phyloP scores from a whole-genome alignment of 1,284 basidiomycete species.

The Leccinum pachyderme region DNA sequence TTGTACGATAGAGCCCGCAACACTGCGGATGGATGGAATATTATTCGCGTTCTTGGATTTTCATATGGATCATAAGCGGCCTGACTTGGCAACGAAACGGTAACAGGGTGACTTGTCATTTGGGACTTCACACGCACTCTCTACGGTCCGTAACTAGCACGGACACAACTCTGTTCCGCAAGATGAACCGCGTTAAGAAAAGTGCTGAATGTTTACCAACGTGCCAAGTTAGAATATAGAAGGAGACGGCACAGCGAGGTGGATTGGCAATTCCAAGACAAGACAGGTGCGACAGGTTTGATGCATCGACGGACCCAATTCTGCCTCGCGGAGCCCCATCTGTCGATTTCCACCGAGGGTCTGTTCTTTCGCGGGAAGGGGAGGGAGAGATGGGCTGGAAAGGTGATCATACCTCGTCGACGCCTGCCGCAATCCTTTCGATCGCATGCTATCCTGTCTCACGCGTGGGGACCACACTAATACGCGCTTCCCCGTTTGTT shows the following conservation, averaged over 20 bases:
- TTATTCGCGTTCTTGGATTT: conserved; percentile 31
- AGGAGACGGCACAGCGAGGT: background rate
- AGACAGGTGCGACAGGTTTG: background rate
- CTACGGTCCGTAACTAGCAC: background rate
- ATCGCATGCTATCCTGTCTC: background rate
- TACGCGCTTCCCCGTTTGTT: background rate
- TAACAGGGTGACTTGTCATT: conserved; percentile 15
- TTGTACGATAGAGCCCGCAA: conserved; percentile 32
- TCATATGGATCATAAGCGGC: conserved; percentile 3
- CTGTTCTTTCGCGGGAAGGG: background rate
- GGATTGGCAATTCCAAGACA: background rate
- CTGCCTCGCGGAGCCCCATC: background rate
- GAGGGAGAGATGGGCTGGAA: background rate
- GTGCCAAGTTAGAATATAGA: background rate
- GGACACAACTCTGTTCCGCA: background rate
- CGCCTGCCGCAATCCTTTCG: background rate
- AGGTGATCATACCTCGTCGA: background rate
- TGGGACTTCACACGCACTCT: background rate
- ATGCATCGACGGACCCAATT: background rate
- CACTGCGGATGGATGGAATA: conserved; percentile 33
- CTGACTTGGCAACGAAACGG: conserved; percentile 17
- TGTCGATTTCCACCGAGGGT: background rate
- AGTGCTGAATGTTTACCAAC: background rate
- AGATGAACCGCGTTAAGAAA: background rate
- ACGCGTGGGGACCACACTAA: background rate